These are phyloP conservation scores for Asterochloris sp. DNA, from an alignment of 139 green algal species.

Conservation along the genomic window DNA sequence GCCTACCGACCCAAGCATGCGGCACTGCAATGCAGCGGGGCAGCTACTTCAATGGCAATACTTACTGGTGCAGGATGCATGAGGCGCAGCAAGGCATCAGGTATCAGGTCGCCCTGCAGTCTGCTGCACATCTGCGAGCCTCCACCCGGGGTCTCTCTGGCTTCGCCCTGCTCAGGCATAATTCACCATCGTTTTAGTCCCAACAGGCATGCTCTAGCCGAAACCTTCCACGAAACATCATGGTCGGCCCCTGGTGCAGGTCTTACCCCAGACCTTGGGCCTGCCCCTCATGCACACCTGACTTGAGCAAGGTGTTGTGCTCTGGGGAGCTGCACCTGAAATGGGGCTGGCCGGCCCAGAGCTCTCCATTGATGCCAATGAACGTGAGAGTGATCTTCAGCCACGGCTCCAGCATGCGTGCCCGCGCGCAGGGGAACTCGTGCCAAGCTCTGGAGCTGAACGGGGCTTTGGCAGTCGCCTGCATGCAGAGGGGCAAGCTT, in stretches of 20 bases:
- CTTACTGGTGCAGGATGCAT: not conserved
- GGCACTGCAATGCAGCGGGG: not conserved
- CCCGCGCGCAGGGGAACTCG: constrained; percentile 18
- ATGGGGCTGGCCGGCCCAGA: constrained; percentile 51
- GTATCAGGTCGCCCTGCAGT: too few species aligned
- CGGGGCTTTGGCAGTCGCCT: constrained; percentile 12
- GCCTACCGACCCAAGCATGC: too few species aligned
- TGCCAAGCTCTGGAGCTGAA: constrained; percentile 41
- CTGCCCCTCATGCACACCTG: not conserved
- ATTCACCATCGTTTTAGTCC: too few species aligned
- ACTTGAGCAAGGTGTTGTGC: not conserved
- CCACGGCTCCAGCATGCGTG: constrained; percentile 43
- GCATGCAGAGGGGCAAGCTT: not conserved
- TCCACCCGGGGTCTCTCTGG: too few species aligned
- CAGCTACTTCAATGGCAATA: not conserved
- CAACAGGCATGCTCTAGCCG: too few species aligned
- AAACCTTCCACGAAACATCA: too few species aligned
- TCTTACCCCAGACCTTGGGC: too few species aligned
- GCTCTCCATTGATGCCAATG: constrained; percentile 53
- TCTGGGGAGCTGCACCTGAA: constrained; percentile 22
- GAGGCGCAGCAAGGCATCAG: too few species aligned
- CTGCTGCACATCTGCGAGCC: too few species aligned
- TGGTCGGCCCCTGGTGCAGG: too few species aligned
- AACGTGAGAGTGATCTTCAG: constrained; percentile 52
- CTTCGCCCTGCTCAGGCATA: too few species aligned